Evolutionary conservation across 208 protist genomes (phyloP).

Genomic region (Porcisia hertigi): DNA sequence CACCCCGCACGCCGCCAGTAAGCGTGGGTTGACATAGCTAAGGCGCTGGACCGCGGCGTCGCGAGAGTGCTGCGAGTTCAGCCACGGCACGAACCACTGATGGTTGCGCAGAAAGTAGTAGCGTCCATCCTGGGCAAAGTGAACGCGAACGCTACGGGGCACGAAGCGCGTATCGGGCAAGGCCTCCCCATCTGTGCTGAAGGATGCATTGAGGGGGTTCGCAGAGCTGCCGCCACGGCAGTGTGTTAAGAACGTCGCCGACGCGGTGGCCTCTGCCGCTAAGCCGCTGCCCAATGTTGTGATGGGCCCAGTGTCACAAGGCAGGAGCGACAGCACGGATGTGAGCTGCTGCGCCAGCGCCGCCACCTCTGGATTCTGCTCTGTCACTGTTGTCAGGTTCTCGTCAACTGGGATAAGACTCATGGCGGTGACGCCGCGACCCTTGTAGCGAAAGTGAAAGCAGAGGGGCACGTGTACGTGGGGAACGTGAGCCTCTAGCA

Average conservation of each 20-base stretch:
- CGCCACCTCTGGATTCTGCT: slow-evolving; percentile 47
- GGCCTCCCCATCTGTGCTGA: slow-evolving; percentile 19
- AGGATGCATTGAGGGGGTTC: slow-evolving; percentile 9
- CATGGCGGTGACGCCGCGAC: slow-evolving; percentile 45
- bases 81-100: slow-evolving; percentile 45
- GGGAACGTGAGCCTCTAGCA: slow-evolving; percentile 37
- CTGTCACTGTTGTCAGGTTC: slow-evolving; percentile 35
- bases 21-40: slow-evolving; percentile 34
- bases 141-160: slow-evolving; percentile 34
- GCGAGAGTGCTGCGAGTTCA: slow-evolving; percentile 26
- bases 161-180: slow-evolving; percentile 32
- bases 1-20: slow-evolving; percentile 31
- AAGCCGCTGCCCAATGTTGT: background rate
- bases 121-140: slow-evolving; percentile 47
- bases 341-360: slow-evolving; percentile 49
- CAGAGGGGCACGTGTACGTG: slow-evolving; percentile 51
- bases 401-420: slow-evolving; percentile 37
- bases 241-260: background rate
- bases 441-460: slow-evolving; percentile 60
- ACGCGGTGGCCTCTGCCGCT: background rate
- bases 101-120: slow-evolving; percentile 55
- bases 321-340: slow-evolving; percentile 41
- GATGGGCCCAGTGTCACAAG: slow-evolving; percentile 25
- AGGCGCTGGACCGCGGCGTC: slow-evolving; percentile 31
- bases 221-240: background rate